Evolutionary conservation across 75 land plant genomes (phyloP).

Genomic region (Sequoia sempervirens): DNA sequence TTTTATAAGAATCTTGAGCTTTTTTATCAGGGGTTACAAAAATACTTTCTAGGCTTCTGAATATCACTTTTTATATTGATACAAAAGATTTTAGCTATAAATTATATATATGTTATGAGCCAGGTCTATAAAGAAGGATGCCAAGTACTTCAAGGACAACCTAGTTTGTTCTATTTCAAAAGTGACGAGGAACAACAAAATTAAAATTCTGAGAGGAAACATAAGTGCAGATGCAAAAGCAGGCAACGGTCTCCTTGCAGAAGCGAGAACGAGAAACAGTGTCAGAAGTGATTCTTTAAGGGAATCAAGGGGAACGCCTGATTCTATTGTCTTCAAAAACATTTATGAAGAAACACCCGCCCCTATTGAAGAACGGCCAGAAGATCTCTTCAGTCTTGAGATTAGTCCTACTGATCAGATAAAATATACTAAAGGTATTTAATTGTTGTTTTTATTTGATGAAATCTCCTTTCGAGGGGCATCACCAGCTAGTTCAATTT

Average conservation of each 20-base stretch:
- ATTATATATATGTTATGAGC: neutral
- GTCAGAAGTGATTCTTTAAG: neutral
- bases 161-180: neutral
- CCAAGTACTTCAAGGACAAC: neutral
- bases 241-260: neutral
- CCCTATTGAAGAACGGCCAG: neutral
- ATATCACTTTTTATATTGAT: neutral
- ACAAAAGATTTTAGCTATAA: neutral
- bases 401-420: neutral
- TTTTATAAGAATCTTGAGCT: neutral
- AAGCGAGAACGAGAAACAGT: neutral
- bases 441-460: neutral
- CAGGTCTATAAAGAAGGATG: neutral
- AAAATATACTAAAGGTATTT: neutral
- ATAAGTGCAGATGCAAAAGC: neutral
- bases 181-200: constrained; percentile 5
- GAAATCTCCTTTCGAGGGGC: neutral
- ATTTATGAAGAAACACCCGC: neutral
- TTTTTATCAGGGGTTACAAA: neutral
- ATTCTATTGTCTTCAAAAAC: neutral
- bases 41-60: neutral
- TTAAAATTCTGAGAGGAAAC: neutral
- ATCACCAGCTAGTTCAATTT: neutral
- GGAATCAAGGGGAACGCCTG: neutral
- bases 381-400: neutral